These are phyloP conservation scores for Colletotrichum ledebouriae DNA, from an alignment of 2,329 filamentous ascomycete genomes.

Conservation along the genomic window DNA sequence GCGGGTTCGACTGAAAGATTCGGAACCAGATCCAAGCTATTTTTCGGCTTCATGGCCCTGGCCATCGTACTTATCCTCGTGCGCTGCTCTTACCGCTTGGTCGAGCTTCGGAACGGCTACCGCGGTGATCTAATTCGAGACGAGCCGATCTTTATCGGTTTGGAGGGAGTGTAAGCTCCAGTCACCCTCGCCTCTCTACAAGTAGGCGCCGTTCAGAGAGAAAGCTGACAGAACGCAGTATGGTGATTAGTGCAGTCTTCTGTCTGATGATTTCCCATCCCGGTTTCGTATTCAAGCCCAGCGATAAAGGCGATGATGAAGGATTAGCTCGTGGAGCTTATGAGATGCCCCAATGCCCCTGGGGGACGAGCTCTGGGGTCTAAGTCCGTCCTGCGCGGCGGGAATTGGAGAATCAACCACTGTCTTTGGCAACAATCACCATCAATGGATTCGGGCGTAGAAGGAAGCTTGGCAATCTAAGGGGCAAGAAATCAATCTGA, in stretches of 20 bases:
- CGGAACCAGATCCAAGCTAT: constrained; percentile 57
- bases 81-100: constrained; percentile 70
- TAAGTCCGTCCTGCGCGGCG: no score
- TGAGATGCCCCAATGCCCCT: not conserved
- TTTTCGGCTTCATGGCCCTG: constrained; percentile 63
- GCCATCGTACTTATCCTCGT: constrained; percentile 69
- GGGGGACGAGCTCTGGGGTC: not conserved
- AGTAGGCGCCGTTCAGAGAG: not conserved
- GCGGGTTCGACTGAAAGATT: constrained; percentile 13
- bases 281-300: constrained; percentile 9
- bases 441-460: no score
- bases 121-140: constrained; percentile 62
- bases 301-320: not conserved
- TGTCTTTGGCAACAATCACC: no score
- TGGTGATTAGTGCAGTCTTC: constrained; percentile 3
- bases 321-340: not conserved
- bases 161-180: constrained; percentile 56
- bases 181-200: constrained; percentile 32
- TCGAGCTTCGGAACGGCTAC: constrained; percentile 71
- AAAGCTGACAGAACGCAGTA: not conserved
- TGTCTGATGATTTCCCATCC: constrained; percentile 7
- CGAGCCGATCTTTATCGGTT: constrained; percentile 60
- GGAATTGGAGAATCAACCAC: no score
- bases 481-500: no score
- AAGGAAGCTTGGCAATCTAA: no score